Evolutionary conservation across 148 eudicot species (phyloP), one percentile per base, ranked within the genome.

Genomic region (Chenopodium quinoa): DNA sequence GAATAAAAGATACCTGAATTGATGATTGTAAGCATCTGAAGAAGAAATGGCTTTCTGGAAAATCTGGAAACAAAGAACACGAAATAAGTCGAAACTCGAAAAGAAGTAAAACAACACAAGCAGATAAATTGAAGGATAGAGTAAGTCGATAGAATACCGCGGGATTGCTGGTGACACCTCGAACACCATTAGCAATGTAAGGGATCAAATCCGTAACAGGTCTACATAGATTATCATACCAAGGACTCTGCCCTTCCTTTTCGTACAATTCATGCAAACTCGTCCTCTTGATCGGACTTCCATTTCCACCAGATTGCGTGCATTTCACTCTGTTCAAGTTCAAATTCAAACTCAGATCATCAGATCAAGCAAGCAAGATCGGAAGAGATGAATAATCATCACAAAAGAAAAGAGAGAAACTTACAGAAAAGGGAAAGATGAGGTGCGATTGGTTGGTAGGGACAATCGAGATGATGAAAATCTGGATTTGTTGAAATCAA

Each of bases 111-210:
- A 34, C 40, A 34, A 34, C 40, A 34, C 40, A 34, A 40, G 0
- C 1, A 40, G 7, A 40, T 6, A 40, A 40, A 40, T 4, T 0
- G 44, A 40, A 6, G 5, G 44, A 40, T 40, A 40, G 44, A 40
- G 44, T 5, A 40, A 40, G 44, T 40, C 44, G 44, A 40, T 40
- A 46, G 6, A 32, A 58, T 91, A 92, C 99, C 90, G 99, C 97
- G 25, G 99, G 99, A 80, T 95, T 95, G 91, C 99, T 95, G 83
- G 99, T 95, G 71, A 95, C 99, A 82, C 99, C 99, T 79, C 99
- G 81, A 47, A 95, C 99, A 63, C 99, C 99, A 68, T 86, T 89
- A 58, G 85, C 85, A 80, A 95, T 92, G 84, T 91, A 73, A 67
- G 99, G 99, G 81, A 95, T 83, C 50, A 95, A 92, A 87, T 95